Evolutionary conservation across 495 filamentous ascomycete species (phyloP).

Genomic region (Aspergillus carlsbadensis): DNA sequence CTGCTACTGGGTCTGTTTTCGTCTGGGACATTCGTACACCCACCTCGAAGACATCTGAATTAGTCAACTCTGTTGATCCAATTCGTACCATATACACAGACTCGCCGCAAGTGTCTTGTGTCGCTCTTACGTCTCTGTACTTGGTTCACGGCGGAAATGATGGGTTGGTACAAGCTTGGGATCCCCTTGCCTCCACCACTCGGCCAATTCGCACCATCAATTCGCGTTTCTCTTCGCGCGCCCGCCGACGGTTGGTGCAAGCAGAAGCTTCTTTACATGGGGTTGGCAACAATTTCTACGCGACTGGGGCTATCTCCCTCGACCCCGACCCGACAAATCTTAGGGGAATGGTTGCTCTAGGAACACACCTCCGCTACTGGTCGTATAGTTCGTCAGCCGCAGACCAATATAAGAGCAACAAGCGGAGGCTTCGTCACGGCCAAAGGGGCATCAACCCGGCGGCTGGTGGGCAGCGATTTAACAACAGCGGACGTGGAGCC

Average conservation of each 20-base stretch:
- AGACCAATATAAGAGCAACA: constrained; percentile 63
- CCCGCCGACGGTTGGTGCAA: constrained; percentile 70
- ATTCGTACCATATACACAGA: constrained; percentile 85
- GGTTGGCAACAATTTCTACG: constrained; percentile 74
- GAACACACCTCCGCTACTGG: constrained; percentile 89
- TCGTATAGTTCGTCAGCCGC: constrained; percentile 74
- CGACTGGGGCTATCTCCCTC: constrained; percentile 77
- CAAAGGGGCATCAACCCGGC: constrained; percentile 58
- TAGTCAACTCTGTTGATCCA: constrained; percentile 58
- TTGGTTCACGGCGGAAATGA: constrained; percentile 93
- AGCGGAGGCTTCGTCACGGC: constrained; percentile 59
- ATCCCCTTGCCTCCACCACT: constrained; percentile 79
- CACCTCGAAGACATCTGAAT: constrained; percentile 44
- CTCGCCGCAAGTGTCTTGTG: constrained; percentile 79
- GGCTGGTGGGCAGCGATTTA: constrained; percentile 54
- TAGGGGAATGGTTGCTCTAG: constrained; percentile 88
- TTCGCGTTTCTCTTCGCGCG: constrained; percentile 79
- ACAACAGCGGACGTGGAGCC: constrained; percentile 58
- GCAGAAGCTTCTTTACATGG: constrained; percentile 65
- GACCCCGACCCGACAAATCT: constrained; percentile 88
- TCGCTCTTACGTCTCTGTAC: constrained; percentile 85
- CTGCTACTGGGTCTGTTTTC: constrained; percentile 70
- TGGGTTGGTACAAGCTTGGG: constrained; percentile 95
- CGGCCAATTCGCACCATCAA: constrained; percentile 86
- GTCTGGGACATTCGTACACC: constrained; percentile 83